These are phyloP conservation scores for Crucihimalaya himalaica DNA, from an alignment of 345 rosid species.

Conservation along the genomic window DNA sequence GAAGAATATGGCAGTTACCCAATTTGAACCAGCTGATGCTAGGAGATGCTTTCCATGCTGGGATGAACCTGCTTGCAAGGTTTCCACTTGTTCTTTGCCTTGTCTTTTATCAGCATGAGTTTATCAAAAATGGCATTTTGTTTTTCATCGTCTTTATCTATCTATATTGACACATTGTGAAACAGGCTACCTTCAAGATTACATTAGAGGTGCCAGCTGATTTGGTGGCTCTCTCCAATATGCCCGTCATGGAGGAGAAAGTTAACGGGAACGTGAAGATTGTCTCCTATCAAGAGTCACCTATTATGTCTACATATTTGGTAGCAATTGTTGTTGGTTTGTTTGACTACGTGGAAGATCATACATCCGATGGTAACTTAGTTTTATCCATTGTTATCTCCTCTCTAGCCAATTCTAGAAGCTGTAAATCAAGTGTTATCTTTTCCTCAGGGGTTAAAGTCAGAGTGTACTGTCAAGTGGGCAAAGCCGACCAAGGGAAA, in stretches of 20 bases:
- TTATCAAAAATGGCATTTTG: not conserved
- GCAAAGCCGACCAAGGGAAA: constrained; percentile 83
- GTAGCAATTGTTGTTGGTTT: constrained; percentile 91
- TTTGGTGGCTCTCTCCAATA: constrained; percentile 87
- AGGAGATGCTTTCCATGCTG: constrained; percentile 96
- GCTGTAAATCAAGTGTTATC: constrained; percentile 11
- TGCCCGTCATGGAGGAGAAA: constrained; percentile 75
- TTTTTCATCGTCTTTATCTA: not conserved
- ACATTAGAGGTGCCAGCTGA: constrained; percentile 84
- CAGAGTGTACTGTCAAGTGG: constrained; percentile 89
- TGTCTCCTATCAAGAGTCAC: constrained; percentile 78
- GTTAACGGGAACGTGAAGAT: constrained; percentile 66
- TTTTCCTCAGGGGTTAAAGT: constrained; percentile 68
- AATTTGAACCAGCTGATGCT: constrained; percentile 97
- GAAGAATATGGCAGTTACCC: constrained; percentile 98
- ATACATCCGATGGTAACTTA: constrained; percentile 78
- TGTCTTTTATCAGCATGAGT: not conserved
- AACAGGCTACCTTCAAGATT: constrained; percentile 91
- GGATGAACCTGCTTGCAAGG: constrained; percentile 99
- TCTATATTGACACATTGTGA: constrained; percentile 22
- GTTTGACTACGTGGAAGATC: constrained; percentile 87
- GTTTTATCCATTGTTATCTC: not conserved
- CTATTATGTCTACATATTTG: constrained; percentile 95
- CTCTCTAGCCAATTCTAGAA: constrained; percentile 1
- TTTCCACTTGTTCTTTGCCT: constrained; percentile 13